Conservation (phyloP, 225 moss, liverwort and hornwort genomes). For the Physcomitrellopsis africana region DNA sequence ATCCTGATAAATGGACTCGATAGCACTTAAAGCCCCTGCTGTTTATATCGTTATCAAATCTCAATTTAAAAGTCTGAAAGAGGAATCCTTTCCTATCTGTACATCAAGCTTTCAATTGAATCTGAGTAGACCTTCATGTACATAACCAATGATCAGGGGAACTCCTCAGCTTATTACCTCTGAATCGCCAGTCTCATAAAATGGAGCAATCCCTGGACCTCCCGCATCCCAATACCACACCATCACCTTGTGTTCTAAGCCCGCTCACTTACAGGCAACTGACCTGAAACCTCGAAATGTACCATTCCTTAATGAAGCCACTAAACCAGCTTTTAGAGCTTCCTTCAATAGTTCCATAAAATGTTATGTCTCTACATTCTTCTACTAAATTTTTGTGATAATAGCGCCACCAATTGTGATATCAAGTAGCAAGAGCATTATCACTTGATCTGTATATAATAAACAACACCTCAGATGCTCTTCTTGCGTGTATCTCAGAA, state of each 20-base stretch:
- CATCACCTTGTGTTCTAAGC: not conserved
- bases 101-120: not conserved
- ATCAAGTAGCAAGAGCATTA: not conserved
- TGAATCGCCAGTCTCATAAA: not conserved
- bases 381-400: not conserved
- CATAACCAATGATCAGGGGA: not conserved
- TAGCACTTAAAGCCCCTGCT: not conserved
- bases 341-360: conserved; percentile 1
- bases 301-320: not conserved
- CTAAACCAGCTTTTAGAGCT: not conserved
- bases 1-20: not conserved
- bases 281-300: not conserved
- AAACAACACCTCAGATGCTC: not conserved
- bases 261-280: not conserved
- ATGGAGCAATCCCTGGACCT: not conserved
- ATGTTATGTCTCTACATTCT: not conserved
- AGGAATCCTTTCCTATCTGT: not conserved
- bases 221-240: not conserved
- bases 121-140: not conserved
- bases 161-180: not conserved
- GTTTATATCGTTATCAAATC: not conserved
- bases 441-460: not conserved
- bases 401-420: not conserved
- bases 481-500: not conserved
- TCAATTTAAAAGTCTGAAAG: not conserved